phyloP scores from a whole-genome alignment of 805 yeast genomes.

The Kluyveromyces wickerhamii region DNA sequence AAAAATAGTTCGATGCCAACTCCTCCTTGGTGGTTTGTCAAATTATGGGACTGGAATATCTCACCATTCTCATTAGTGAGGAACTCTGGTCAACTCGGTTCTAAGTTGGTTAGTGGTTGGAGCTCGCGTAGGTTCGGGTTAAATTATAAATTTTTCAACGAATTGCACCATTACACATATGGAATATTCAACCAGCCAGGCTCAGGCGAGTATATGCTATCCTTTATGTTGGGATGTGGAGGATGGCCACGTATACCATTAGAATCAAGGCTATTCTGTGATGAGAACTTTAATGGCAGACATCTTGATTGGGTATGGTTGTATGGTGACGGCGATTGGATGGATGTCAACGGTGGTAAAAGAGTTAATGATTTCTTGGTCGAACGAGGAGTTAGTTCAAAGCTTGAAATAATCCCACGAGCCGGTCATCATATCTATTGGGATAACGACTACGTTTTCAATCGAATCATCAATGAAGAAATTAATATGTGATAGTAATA shows the following conservation, averaged over 20 bases:
- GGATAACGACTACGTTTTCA: conserved; percentile 53
- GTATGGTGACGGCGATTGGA: conserved; percentile 78
- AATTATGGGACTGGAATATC: conserved; percentile 77
- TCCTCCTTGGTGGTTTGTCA: conserved; percentile 71
- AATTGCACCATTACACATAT: conserved; percentile 73
- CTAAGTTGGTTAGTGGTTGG: conserved; percentile 85
- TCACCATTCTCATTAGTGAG: conserved; percentile 83
- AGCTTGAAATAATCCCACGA: conserved; percentile 38
- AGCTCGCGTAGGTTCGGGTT: conserved; percentile 67
- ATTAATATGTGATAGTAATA: too few relatives aligned
- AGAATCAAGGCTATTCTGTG: conserved; percentile 22
- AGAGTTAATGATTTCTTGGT: conserved; percentile 25
- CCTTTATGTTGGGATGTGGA: conserved; percentile 81
- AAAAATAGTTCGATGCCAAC: conserved; percentile 30
- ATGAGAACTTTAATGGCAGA: conserved; percentile 36
- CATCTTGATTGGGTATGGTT: conserved; percentile 68
- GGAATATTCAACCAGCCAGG: conserved; percentile 80
- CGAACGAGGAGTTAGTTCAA: conserved; percentile 19
- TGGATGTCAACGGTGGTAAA: conserved; percentile 39
- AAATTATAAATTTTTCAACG: conserved; percentile 20
- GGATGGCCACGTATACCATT: conserved; percentile 81
- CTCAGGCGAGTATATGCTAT: conserved; percentile 87
- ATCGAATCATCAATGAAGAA: conserved; percentile 41
- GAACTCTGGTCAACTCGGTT: conserved; percentile 72
- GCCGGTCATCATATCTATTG: conserved; percentile 77